Evolutionary conservation across 148 eudicot genomes (phyloP), one percentile per base, ranked within the genome.

Genomic region (Chenopodium formosanum): DNA sequence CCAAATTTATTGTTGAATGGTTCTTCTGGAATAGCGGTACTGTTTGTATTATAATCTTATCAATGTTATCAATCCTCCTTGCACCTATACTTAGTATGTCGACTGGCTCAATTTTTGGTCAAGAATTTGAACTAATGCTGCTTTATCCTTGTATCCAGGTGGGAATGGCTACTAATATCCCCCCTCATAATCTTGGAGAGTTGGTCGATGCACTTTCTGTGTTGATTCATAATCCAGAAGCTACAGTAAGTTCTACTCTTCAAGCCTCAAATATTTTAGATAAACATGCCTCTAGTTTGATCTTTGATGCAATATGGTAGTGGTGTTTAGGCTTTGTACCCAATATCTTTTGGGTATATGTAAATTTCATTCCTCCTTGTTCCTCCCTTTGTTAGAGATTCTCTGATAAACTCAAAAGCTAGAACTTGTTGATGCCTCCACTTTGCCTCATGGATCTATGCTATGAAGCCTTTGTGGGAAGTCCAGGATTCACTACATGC

Each of bases 121-220:
- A 27, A 60, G 58, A 52, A 34, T 34, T 29, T 71, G 25, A 31
- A 73, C 75, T 58, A 66, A 37, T 63, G 63, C 48, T 68, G 8
- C 62, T 56, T 63, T 29, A 34, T 20, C 70, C 19, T 47, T 67
- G 1, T 64, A 79, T 87, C 69, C 86, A 96, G 99, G 99, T 96
- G 78, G 99, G 99, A 80, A 96, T 96, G 98, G 99, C 99, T 29
- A 96, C 99, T 58, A 96, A 92, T 84, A 96, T 96, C 74, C 99
- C 99, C 77, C 99, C 99, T 31, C 99, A 96, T 82, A 96, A 96
- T 89, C 98, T 96, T 78, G 99, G 95, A 80, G 99, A 96, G 89
- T 82, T 96, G 89, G 98, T 94, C 77, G 98, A 96, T 86, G 99
- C 91, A 34, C 92, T 96, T 50, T 92, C 95, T 82, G 98, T 85